Evolutionary conservation across 805 yeast species (phyloP).

Genomic region (Suhomyces faveliae): DNA sequence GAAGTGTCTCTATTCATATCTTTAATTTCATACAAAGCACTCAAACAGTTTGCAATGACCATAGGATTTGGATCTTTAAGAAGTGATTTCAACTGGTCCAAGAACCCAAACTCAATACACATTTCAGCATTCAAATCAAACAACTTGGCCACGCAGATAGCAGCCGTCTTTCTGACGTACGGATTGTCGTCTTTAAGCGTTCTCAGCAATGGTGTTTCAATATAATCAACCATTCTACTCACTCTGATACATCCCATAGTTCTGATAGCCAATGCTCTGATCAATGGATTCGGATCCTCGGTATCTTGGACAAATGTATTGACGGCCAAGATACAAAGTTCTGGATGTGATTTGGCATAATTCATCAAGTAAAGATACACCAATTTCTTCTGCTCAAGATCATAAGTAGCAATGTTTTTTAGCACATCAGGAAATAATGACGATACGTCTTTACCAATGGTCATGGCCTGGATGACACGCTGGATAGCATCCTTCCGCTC

Average conservation of each 20-base stretch:
- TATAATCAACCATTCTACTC: slow-evolving; percentile 90
- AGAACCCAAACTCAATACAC: slow-evolving; percentile 84
- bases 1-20: slow-evolving; percentile 56
- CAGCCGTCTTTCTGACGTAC: slow-evolving; percentile 96
- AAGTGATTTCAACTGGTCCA: slow-evolving; percentile 62
- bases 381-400: slow-evolving; percentile 92
- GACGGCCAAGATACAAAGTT: slow-evolving; percentile 90
- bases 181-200: slow-evolving; percentile 93
- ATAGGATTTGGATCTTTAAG: slow-evolving; percentile 89
- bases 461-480: slow-evolving; percentile 97
- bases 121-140: slow-evolving; percentile 79
- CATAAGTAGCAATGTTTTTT: slow-evolving; percentile 95
- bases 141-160: slow-evolving; percentile 92
- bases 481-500: slow-evolving; percentile 97
- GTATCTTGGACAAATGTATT: slow-evolving; percentile 95
- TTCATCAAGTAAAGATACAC: slow-evolving; percentile 95
- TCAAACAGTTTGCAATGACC: slow-evolving; percentile 94
- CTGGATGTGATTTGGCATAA: slow-evolving; percentile 96
- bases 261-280: slow-evolving; percentile 92
- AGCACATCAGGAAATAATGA: slow-evolving; percentile 92
- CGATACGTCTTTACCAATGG: slow-evolving; percentile 94
- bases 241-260: slow-evolving; percentile 99
- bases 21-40: slow-evolving; percentile 80
- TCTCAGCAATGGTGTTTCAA: slow-evolving; percentile 83
- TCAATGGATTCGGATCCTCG: slow-evolving; percentile 94